Base-by-base conservation (phyloP, 1,284 basidiomycete species). In the Moesziomyces aphidis region DNA sequence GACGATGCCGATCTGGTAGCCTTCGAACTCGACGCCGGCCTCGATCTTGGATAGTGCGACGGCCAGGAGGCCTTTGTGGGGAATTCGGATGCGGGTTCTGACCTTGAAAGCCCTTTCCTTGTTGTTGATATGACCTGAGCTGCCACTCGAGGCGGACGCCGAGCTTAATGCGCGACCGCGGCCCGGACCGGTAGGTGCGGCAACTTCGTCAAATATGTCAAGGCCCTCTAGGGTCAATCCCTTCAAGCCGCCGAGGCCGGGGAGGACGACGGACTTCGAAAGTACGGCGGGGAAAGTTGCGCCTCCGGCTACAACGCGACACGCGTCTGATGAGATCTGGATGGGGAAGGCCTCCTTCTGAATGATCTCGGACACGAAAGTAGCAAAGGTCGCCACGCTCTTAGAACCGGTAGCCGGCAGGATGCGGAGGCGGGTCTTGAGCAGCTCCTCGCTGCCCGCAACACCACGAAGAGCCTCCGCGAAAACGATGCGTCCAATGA, bases 141-240 rank as follows among this genome's bases (percentile, higher is more conserved):
- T 43, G 55, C 61, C 57, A 50, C 73, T 68, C n/a, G 60, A 61
- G 23, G 61, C 49, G n/a, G 73, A 66, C 22, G 64, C 53, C 21
- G 73, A 64, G 58, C 59, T 59, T 23, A 73, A 22, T 3, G 70
- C 70, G 36, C 70, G 24, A 3, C 70, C 70, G 7, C 70, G 61
- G 2, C 70, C 70, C 1, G 70, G 70, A 26, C 70, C 70, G 10
- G 61, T 68, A 44, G 71, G 71, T 8, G 66, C 66, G 17, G 66
- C 46, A 6, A 74, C 73, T 50, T 81, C 79, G 45, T 77, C 79
- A 23, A 79, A 61, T 11, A 81, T 70, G 45, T 74, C 59, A 23
- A 81, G 68, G 1, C 65, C 55, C 0, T 69, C 53, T n/a, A 79
- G 52, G 5, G 45, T 45, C n/a, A 81, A 34, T 5, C 65, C 70